These are phyloP conservation scores for Collybia mongolica DNA, from an alignment of 768 basidiomycete species.

Conservation along the genomic window DNA sequence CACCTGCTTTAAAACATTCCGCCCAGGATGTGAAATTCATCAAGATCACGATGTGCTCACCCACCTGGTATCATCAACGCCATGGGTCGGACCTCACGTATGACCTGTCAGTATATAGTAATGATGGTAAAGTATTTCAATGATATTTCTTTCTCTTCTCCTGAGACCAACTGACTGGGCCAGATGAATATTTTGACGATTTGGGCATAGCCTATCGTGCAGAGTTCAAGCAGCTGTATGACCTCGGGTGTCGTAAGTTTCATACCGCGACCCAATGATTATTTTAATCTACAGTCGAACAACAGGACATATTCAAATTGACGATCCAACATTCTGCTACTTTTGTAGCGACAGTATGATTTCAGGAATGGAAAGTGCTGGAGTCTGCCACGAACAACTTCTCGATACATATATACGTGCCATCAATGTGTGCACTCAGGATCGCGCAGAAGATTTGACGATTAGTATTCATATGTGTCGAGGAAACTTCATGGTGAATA, in stretches of 20 bases:
- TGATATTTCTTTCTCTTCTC: too few relatives aligned
- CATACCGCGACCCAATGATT: slow-evolving; percentile 16
- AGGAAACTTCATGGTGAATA: slow-evolving; percentile 46
- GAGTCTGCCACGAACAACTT: slow-evolving; percentile 60
- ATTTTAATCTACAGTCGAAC: not conserved
- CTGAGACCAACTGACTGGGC: not conserved
- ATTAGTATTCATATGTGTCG: slow-evolving; percentile 63
- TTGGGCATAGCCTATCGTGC: slow-evolving; percentile 45
- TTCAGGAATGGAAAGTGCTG: slow-evolving; percentile 52
- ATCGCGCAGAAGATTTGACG: slow-evolving; percentile 52
- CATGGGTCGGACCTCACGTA: slow-evolving; percentile 61
- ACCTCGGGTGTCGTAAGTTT: slow-evolving; percentile 45
- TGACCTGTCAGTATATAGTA: slow-evolving; percentile 56
- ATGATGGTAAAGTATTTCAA: slow-evolving; percentile 43
- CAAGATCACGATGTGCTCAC: slow-evolving; percentile 72
- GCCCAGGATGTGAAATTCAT: slow-evolving; percentile 59
- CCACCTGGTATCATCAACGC: slow-evolving; percentile 70
- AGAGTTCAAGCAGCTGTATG: slow-evolving; percentile 47
- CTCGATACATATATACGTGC: slow-evolving; percentile 69
- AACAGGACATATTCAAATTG: slow-evolving; percentile 49
- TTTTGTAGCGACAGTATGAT: slow-evolving; percentile 64
- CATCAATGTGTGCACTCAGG: slow-evolving; percentile 55
- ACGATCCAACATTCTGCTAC: slow-evolving; percentile 57
- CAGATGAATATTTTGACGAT: slow-evolving; percentile 53
- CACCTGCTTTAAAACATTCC: slow-evolving; percentile 7